Evolutionary conservation across 805 yeast species (phyloP).

Genomic region (Pichia rugopelliculosa): DNA sequence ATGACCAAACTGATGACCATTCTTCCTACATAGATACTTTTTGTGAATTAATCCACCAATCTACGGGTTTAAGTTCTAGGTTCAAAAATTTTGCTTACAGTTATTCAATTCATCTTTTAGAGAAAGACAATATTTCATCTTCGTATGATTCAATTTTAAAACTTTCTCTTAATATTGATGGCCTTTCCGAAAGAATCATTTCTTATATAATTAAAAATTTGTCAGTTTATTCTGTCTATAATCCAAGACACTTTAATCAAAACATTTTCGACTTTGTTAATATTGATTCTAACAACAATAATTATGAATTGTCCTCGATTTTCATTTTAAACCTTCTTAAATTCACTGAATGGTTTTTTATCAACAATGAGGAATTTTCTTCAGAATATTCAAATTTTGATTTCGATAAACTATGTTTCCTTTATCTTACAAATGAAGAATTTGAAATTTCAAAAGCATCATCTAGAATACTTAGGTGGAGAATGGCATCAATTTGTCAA

Average conservation of each 20-base stretch:
- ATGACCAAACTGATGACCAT: background rate
- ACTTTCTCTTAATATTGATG: constrained; percentile 27
- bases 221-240: constrained; percentile 2
- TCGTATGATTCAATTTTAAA: constrained; percentile 11
- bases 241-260: constrained; percentile 16
- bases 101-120: constrained; percentile 7
- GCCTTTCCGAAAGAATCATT: constrained; percentile 17
- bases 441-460: constrained; percentile 31
- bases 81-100: constrained; percentile 3
- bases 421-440: constrained; percentile 33
- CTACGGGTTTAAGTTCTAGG: constrained; percentile 9
- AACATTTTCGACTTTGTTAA: background rate
- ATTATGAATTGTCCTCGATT: constrained; percentile 3
- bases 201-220: constrained; percentile 5
- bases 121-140: background rate
- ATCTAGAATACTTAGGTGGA: constrained; percentile 48
- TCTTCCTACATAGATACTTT: constrained; percentile 14
- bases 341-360: constrained; percentile 33
- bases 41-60: constrained; percentile 14
- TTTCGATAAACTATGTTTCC: constrained; percentile 26
- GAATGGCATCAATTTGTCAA: constrained; percentile 30
- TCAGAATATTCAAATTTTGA: background rate
- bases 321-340: constrained; percentile 20
- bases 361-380: constrained; percentile 17
- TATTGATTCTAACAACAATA: background rate